Evolutionary conservation across 306 rosid species (phyloP).

Genomic region (Canavalia ensiformis): DNA sequence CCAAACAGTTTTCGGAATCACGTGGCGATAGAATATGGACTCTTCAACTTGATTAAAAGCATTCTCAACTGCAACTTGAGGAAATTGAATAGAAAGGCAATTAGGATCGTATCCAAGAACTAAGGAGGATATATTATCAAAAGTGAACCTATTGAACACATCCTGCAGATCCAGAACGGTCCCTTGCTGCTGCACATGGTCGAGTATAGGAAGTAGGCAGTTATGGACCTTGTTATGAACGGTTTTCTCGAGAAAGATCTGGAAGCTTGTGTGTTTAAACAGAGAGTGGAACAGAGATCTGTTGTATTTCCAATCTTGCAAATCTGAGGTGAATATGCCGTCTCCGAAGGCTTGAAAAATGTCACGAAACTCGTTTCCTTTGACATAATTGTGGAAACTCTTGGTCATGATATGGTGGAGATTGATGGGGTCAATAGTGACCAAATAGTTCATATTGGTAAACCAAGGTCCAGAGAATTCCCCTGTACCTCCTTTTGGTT

Average conservation of each 20-base stretch:
- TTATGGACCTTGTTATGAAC: slow-evolving; percentile 32
- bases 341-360: slow-evolving; percentile 55
- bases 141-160: slow-evolving; percentile 51
- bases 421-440: slow-evolving; percentile 56
- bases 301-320: slow-evolving; percentile 45
- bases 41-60: slow-evolving; percentile 55
- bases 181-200: slow-evolving; percentile 30
- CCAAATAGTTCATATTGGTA: slow-evolving; percentile 4
- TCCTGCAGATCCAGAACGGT: slow-evolving; percentile 50
- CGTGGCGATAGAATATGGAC: slow-evolving; percentile 47
- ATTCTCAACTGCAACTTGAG: slow-evolving; percentile 47
- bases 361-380: slow-evolving; percentile 48
- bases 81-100: slow-evolving; percentile 52
- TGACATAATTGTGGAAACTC: slow-evolving; percentile 45
- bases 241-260: slow-evolving; percentile 34
- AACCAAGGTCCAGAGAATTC: slow-evolving; percentile 55
- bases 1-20: slow-evolving; percentile 49
- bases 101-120: slow-evolving; percentile 57
- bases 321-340: slow-evolving; percentile 52
- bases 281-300: slow-evolving; percentile 41
- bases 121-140: slow-evolving; percentile 52
- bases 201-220: slow-evolving; percentile 39
- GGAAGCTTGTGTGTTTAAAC: slow-evolving; percentile 1
- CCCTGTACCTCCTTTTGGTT: slow-evolving; percentile 34
- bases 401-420: slow-evolving; percentile 46